Conservation (phyloP, 345 rosid genomes). For the Toxicodendron radicans region DNA sequence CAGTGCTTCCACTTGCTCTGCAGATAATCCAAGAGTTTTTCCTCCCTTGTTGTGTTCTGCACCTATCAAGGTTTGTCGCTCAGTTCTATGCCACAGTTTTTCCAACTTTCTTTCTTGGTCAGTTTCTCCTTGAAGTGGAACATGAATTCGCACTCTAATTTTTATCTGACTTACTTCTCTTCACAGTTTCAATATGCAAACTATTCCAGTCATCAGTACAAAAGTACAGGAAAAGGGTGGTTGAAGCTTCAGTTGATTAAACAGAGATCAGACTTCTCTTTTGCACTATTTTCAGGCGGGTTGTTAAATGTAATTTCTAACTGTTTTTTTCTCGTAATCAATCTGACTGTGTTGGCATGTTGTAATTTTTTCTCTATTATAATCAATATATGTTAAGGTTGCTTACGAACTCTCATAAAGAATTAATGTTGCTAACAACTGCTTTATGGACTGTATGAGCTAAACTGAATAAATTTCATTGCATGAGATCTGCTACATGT, state of each 20-base stretch:
- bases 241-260: constrained; percentile 71
- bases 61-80: constrained; percentile 62
- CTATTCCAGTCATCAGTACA: constrained; percentile 52
- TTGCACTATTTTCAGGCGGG: constrained; percentile 64
- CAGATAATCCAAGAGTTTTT: constrained; percentile 36
- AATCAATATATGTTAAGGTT: not conserved
- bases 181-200: constrained; percentile 68
- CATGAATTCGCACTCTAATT: not conserved
- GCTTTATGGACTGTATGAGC: not conserved
- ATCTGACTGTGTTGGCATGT: not conserved
- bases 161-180: not conserved
- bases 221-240: constrained; percentile 45
- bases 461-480: not conserved
- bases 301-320: constrained; percentile 46
- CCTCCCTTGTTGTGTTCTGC: constrained; percentile 61
- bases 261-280: constrained; percentile 75
- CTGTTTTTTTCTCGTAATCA: not conserved
- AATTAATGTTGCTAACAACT: not conserved
- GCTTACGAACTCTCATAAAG: not conserved
- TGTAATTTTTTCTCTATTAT: not conserved
- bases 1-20: constrained; percentile 57
- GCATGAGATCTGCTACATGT: not conserved
- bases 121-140: not conserved
- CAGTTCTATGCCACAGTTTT: not conserved
- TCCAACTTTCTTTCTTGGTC: constrained; percentile 6